Percentiles rank a stretch among this genome's conserved stretches.
These are phyloP conservation scores for Strobilomyces echinocephalus DNA, from an alignment of 768 basidiomycete genomes.

Conservation along the genomic window DNA sequence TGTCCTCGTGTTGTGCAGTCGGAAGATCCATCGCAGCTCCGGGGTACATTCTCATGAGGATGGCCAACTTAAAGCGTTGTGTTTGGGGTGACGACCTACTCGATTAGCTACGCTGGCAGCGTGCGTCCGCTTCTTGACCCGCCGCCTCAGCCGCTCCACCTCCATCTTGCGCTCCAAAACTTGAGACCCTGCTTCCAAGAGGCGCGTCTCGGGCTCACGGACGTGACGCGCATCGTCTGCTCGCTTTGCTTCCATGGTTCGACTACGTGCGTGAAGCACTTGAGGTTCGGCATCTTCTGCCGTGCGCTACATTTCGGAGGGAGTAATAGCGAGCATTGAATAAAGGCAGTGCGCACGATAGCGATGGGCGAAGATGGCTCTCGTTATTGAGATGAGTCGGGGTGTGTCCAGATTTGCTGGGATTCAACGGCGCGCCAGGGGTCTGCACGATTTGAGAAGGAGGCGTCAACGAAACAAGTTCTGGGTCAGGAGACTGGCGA, in stretches of 20 bases:
- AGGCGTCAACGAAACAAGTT: constrained; percentile 4
- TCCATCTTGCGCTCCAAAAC: constrained; percentile 72
- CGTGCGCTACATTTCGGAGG: constrained; percentile 18
- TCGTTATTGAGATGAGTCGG: constrained; percentile 18
- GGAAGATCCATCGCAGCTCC: too few relatives aligned
- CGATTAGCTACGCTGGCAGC: too few relatives aligned
- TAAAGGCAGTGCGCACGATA: constrained; percentile 13
- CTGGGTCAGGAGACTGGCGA: constrained; percentile 16
- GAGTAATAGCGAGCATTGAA: constrained; percentile 6
- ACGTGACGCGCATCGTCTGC: constrained; percentile 82
- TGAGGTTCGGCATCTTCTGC: constrained; percentile 62
- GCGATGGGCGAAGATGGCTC: constrained; percentile 26
- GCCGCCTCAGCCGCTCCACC: constrained; percentile 63
- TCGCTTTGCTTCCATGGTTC: constrained; percentile 82
- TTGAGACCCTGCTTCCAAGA: constrained; percentile 80
- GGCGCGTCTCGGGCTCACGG: constrained; percentile 79
- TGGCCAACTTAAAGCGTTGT: too few relatives aligned
- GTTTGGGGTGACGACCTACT: too few relatives aligned
- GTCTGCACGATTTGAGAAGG: constrained; percentile 17
- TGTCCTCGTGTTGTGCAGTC: too few relatives aligned
- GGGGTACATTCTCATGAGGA: too few relatives aligned
- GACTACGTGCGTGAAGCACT: constrained; percentile 77
- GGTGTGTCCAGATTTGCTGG: constrained; percentile 8
- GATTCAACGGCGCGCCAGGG: constrained; percentile 2
- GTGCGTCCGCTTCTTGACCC: too few relatives aligned